Evolutionary conservation across 163 green algal species (phyloP), one percentile per base, ranked within the genome.

Genomic region (Chlamydomonas reinhardtii): DNA sequence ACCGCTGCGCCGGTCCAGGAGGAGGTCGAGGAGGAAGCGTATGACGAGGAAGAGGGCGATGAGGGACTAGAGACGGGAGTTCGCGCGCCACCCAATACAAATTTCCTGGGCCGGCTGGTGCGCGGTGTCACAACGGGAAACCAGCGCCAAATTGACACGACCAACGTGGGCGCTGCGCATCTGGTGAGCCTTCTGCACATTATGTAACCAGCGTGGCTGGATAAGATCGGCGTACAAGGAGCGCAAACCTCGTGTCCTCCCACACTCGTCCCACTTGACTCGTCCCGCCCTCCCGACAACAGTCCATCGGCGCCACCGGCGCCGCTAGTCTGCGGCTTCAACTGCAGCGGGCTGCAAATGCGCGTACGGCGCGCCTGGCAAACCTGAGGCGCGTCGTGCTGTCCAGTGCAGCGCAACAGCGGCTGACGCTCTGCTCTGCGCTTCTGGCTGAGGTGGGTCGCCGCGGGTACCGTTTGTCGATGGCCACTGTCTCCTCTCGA

Each of bases 251-350:
- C 39, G 39, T 8, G 39, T 48, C 8, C 39, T 8, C 39, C 5
- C 39, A 5, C 39, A 8, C 39, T 48, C 39, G 39, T 8, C 5
- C 39, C 39, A n/a, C n/a, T n/a, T n/a, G n/a, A n/a, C n/a, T n/a
- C n/a, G n/a, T n/a, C 20, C 9, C 59, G 25, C 62, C 62, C 52
- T 52, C n/a, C n/a, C n/a, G n/a, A n/a, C n/a, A n/a, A n/a, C 31
- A 86, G 80, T 79, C 80, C 20, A 79, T 86, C 22, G 80, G 80
- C 29, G 80, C 80, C 27, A 86, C 80, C 3, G 80, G 80, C 5
- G 80, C 80, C 14, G 80, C 80, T 27, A 73, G 54, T 29, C 14
- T 86, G 5, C 69, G 80, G 20, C 29, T 86, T 8, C 80, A 86
- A 70, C 34, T 86, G 72, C 69, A 86, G 52, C 54, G 71, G 8